Conservation (phyloP, 495 filamentous ascomycete genomes). For the Hypoxylon trugodes region DNA sequence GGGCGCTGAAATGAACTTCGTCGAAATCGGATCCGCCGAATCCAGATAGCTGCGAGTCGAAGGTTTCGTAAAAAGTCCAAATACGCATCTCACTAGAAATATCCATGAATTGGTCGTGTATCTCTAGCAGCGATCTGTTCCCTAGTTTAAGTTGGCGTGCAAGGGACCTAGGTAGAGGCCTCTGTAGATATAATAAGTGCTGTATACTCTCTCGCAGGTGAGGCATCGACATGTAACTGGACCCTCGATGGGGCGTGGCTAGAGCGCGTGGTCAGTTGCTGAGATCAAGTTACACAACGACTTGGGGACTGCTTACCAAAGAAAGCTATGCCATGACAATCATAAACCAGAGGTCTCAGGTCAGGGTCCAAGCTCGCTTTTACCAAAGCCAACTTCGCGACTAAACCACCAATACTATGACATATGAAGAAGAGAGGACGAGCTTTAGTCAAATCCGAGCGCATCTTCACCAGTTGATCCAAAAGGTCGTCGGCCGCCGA, state of each 20-base stretch:
- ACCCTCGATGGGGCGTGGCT: slow-evolving; percentile 70
- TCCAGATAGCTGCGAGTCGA: slow-evolving; percentile 66
- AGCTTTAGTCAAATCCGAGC: slow-evolving; percentile 42
- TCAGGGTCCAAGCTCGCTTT: slow-evolving; percentile 54
- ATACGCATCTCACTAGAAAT: slow-evolving; percentile 69
- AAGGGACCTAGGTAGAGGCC: slow-evolving; percentile 59
- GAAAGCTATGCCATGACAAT: slow-evolving; percentile 70
- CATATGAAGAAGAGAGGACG: slow-evolving; percentile 70
- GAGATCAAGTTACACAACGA: neutral
- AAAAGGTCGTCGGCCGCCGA: slow-evolving; percentile 60
- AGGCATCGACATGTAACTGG: slow-evolving; percentile 68
- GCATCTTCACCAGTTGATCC: slow-evolving; percentile 54
- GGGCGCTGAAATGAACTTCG: slow-evolving; percentile 60
- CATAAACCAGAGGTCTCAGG: slow-evolving; percentile 56
- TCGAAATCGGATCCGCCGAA: slow-evolving; percentile 37
- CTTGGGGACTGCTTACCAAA: slow-evolving; percentile 51
- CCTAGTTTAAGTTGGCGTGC: slow-evolving; percentile 60
- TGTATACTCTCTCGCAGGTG: slow-evolving; percentile 64
- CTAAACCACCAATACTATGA: slow-evolving; percentile 71
- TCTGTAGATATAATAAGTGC: slow-evolving; percentile 62
- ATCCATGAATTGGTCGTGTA: slow-evolving; percentile 66
- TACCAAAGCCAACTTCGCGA: slow-evolving; percentile 66
- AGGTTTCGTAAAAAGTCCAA: slow-evolving; percentile 73
- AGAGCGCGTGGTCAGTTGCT: slow-evolving; percentile 1
- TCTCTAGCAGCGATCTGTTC: slow-evolving; percentile 54